Conservation (phyloP, 345 rosid species). For the Kernera saxatilis region DNA sequence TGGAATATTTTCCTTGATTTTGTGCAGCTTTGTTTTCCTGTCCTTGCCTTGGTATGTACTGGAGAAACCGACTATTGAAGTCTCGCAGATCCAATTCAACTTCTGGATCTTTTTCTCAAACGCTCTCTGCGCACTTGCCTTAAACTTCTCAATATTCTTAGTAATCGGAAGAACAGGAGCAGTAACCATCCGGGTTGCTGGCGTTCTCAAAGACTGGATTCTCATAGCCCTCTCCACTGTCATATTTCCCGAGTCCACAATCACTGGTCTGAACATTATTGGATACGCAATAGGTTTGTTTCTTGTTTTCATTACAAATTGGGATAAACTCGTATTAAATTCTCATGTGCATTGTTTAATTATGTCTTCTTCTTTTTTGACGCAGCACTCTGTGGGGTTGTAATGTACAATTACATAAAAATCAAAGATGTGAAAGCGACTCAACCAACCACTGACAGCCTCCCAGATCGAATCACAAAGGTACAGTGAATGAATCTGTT, state of each 20-base stretch:
- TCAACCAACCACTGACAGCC: slow-evolving; percentile 56
- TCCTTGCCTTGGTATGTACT: slow-evolving; percentile 87
- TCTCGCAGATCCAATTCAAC: slow-evolving; percentile 82
- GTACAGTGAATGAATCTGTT: slow-evolving; percentile 31
- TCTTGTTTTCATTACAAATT: background rate
- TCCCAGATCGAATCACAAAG: slow-evolving; percentile 77
- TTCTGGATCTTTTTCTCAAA: slow-evolving; percentile 97
- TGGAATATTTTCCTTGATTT: background rate
- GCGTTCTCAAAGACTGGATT: slow-evolving; percentile 96
- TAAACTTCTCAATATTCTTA: slow-evolving; percentile 88
- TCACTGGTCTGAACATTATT: slow-evolving; percentile 81
- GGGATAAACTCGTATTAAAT: background rate
- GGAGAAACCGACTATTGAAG: slow-evolving; percentile 80
- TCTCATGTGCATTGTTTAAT: slow-evolving; percentile 5
- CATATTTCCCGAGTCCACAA: slow-evolving; percentile 86
- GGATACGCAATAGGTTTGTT: slow-evolving; percentile 90
- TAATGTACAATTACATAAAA: slow-evolving; percentile 88
- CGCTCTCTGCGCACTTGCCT: slow-evolving; percentile 84
- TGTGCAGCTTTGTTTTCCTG: slow-evolving; percentile 81
- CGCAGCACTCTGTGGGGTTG: slow-evolving; percentile 91
- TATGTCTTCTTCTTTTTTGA: background rate
- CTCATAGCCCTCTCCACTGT: slow-evolving; percentile 92
- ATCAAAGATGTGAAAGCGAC: slow-evolving; percentile 66
- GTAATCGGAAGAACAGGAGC: slow-evolving; percentile 98
- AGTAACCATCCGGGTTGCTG: slow-evolving; percentile 87